Base-by-base conservation (phyloP, 1,139 yeast species). In the Geotrichum citri-aurantii region DNA sequence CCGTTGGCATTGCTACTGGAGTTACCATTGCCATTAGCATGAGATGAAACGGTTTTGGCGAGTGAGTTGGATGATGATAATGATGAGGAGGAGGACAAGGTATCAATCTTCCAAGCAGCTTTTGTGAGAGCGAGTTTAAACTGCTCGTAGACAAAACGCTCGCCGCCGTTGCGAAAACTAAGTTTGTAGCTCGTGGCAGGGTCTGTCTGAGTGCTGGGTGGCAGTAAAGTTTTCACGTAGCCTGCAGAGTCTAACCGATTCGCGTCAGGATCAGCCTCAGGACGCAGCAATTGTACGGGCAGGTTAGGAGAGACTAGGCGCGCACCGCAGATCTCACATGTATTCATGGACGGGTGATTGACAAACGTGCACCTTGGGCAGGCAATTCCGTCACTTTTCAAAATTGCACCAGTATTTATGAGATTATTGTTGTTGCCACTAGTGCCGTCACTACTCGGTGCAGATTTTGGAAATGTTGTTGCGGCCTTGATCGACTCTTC, bases 281-380 rank as follows among this genome's bases (percentile, higher is more conserved):
- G 40, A 10, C 42, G 53, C 19, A 55, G 46, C 24, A 62, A 59
- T 33, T 65, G 63, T 8, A 70, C 66, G 17, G 71, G 71, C 56
- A 65, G 65, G 23, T 70, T 66, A 3, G 71, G 67, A 2, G 74
- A 67, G 1, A 76, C 71, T 31, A 88, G 74, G 52, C 80, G 78
- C 0, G 86, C 77, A 0, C 96, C 97, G 74, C 98, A 93, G 69
- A 93, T 80, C 71, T 93, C 99, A 71, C 99, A 93, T 63, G 77
- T 79, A 53, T 79, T 75, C 77, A 93, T 75, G 3, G 88, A 82
- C 0, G 92, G 88, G 70, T 92, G 97, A 69, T 93, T 93, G 17
- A 82, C 75, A 67, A 92, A 93, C 0, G 98, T 93, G 67, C 98
- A 93, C 51, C 80, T 78, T 0, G 91, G 85, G 65, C 99, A 93